These are phyloP conservation scores for Parathielavia appendiculata DNA, from an alignment of 495 filamentous ascomycete genomes.

Conservation along the genomic window DNA sequence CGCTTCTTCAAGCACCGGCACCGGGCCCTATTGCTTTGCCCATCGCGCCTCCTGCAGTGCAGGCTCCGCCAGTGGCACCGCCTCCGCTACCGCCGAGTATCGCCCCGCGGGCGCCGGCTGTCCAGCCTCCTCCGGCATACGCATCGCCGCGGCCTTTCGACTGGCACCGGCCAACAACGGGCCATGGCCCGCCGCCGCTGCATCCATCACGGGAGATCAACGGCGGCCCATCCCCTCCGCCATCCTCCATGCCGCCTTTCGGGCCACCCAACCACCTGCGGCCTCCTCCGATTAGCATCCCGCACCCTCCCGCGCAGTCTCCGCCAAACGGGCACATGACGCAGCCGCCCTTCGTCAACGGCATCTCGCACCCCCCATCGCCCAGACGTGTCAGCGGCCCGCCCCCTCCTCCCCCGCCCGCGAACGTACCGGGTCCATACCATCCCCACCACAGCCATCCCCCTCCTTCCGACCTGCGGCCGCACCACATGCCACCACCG, in stretches of 20 bases:
- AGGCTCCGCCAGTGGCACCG: conserved; percentile 29
- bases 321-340: conserved; percentile 39
- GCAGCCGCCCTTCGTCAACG: conserved; percentile 37
- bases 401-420: conserved; percentile 26
- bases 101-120: conserved; percentile 27
- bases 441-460: conserved; percentile 25
- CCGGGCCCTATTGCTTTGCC: conserved; percentile 40
- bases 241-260: conserved; percentile 35
- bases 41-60: conserved; percentile 34
- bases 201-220: conserved; percentile 40
- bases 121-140: conserved; percentile 25
- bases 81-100: conserved; percentile 27
- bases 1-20: conserved; percentile 31
- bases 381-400: conserved; percentile 34
- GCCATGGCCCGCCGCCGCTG: conserved; percentile 32
- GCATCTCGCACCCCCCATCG: conserved; percentile 36
- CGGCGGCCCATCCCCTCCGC: conserved; percentile 35
- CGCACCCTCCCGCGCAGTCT: conserved; percentile 35
- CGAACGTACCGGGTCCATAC: conserved; percentile 23
- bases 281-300: conserved; percentile 33
- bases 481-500: conserved; percentile 32
- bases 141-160: conserved; percentile 28
- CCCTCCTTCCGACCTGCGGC: conserved; percentile 28
- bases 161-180: conserved; percentile 36
- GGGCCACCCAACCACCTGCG: conserved; percentile 41